Evolutionary conservation across 2,329 filamentous ascomycete species (phyloP).

Genomic region (Beauveria caledonica): DNA sequence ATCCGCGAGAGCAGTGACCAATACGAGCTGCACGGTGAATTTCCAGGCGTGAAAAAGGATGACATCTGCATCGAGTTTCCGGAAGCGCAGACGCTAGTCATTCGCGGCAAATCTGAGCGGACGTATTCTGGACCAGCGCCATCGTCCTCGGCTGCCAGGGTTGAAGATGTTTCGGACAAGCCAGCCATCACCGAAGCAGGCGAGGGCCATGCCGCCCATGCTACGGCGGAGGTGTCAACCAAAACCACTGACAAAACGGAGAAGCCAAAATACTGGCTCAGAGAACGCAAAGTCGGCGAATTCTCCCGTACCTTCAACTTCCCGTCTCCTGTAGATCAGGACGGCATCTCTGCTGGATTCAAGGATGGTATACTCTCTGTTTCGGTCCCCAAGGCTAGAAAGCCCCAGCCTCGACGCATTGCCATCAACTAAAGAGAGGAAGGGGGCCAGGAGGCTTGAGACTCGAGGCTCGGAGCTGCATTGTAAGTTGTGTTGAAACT

Average conservation of each 20-base stretch:
- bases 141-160: constrained; percentile 25
- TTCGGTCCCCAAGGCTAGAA: constrained; percentile 50
- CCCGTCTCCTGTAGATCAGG: constrained; percentile 47
- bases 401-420: constrained; percentile 40
- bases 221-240: neutral
- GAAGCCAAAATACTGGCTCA: constrained; percentile 4
- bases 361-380: constrained; percentile 53
- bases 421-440: constrained; percentile 28
- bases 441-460: too few species aligned
- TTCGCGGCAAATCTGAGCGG: constrained; percentile 49
- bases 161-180: constrained; percentile 30
- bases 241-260: neutral
- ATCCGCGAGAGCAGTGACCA: constrained; percentile 52
- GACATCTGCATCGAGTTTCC: constrained; percentile 62
- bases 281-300: constrained; percentile 26
- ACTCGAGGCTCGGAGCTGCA: too few species aligned
- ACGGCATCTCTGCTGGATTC: constrained; percentile 46
- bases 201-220: constrained; percentile 9
- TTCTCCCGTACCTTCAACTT: constrained; percentile 56
- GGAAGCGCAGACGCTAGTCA: constrained; percentile 54
- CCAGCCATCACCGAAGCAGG: constrained; percentile 27
- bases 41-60: constrained; percentile 59
- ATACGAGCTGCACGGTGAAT: constrained; percentile 64
- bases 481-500: too few species aligned
- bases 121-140: constrained; percentile 21